Percentiles rank a stretch among this genome's conserved stretches.
Conservation (phyloP, 2,329 filamentous ascomycete genomes). For the Fragosphaeria purpurea region DNA sequence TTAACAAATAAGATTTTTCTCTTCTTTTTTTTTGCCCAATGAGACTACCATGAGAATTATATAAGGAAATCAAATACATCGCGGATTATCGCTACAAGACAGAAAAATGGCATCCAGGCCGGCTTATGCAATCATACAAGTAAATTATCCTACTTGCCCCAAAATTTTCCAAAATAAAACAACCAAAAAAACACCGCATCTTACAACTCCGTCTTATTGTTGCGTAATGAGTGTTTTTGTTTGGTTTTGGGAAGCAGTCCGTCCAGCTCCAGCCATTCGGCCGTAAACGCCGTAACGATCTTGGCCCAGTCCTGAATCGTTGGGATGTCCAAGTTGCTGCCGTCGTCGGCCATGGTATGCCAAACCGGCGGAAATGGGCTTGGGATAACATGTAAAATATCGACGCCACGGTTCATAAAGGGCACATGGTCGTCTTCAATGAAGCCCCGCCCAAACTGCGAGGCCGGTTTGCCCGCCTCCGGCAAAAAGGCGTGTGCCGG, state of each 20-base stretch:
- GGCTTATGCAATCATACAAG: neutral
- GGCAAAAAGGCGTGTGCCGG: constrained; percentile 50
- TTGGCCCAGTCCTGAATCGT: constrained; percentile 82
- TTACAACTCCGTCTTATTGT: constrained; percentile 15
- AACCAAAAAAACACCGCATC: neutral
- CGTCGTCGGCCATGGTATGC: constrained; percentile 80
- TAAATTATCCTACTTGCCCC: neutral
- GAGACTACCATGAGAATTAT: no score
- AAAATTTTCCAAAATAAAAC: neutral
- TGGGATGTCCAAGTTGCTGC: constrained; percentile 67
- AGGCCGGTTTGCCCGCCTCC: constrained; percentile 45
- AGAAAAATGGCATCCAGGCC: no score
- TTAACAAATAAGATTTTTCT: no score
- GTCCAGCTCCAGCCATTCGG: constrained; percentile 81
- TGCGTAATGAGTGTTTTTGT: neutral
- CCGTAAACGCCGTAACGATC: constrained; percentile 72
- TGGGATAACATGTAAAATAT: constrained; percentile 83
- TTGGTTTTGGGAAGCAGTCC: constrained; percentile 9
- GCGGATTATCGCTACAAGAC: no score
- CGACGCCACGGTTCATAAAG: constrained; percentile 77
- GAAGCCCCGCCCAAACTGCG: constrained; percentile 38
- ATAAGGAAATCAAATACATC: no score
- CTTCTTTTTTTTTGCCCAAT: no score
- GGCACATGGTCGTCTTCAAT: constrained; percentile 87
- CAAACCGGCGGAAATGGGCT: constrained; percentile 72